These are phyloP conservation scores for Letharia columbiana DNA, from an alignment of 495 filamentous ascomycete species.

Conservation along the genomic window DNA sequence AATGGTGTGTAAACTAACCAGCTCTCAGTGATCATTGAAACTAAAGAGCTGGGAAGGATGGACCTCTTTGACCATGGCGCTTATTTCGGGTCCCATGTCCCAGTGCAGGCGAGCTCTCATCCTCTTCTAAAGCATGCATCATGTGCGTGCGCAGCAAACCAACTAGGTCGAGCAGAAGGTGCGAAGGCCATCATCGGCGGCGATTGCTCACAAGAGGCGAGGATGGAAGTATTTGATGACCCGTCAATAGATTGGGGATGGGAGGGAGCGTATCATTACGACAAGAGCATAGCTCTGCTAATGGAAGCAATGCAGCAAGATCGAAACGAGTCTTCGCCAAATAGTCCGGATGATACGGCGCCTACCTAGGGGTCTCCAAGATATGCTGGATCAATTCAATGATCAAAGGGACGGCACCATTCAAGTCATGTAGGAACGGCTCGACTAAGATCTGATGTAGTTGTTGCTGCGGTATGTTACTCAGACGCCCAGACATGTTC, in stretches of 20 bases:
- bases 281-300: constrained; percentile 52
- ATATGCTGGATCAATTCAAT: background rate
- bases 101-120: constrained; percentile 47
- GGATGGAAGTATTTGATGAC: constrained; percentile 45
- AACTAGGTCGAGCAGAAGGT: constrained; percentile 47
- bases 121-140: constrained; percentile 52
- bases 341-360: background rate
- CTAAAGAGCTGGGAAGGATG: constrained; percentile 44
- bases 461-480: constrained; percentile 40
- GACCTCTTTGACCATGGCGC: constrained; percentile 53
- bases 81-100: constrained; percentile 53
- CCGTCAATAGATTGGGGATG: constrained; percentile 45
- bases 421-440: constrained; percentile 21
- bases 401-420: background rate
- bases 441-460: constrained; percentile 48
- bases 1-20: constrained; percentile 38
- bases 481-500: background rate
- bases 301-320: constrained; percentile 49
- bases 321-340: constrained; percentile 26
- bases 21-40: background rate
- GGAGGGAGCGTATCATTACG: constrained; percentile 53
- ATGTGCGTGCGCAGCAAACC: constrained; percentile 54
- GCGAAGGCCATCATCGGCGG: constrained; percentile 43
- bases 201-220: constrained; percentile 39
- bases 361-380: background rate